phyloP scores from a whole-genome alignment of 108 stramenopile genomes.

The Fragilaria radians region DNA sequence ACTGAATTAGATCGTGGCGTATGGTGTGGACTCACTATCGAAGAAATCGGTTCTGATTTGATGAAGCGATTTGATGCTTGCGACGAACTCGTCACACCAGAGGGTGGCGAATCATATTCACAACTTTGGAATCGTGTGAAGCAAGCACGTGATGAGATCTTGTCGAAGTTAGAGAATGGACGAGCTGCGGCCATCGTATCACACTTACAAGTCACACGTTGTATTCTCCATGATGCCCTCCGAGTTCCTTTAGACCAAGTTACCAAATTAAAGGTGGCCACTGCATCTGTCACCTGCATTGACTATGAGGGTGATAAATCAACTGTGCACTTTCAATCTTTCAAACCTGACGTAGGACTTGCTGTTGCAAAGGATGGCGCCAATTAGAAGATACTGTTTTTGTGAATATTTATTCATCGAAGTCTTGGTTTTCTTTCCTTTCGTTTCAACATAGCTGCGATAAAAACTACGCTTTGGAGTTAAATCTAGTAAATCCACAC shows the following conservation, averaged over 20 bases:
- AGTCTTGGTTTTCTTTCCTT: no score
- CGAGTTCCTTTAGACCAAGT: conserved; percentile 63
- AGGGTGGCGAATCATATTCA: conserved; percentile 76
- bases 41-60: conserved; percentile 66
- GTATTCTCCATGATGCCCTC: conserved; percentile 70
- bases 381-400: no score
- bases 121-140: conserved; percentile 62
- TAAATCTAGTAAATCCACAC: no score
- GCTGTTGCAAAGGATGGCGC: conserved; percentile 60
- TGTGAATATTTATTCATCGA: no score
- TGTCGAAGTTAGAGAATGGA: conserved; percentile 37
- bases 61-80: conserved; percentile 77
- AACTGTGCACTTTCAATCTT: conserved; percentile 69
- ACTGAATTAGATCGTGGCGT: conserved; percentile 66
- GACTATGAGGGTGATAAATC: conserved; percentile 63
- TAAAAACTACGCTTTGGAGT: no score
- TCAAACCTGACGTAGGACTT: conserved; percentile 81
- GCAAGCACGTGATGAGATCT: conserved; percentile 50
- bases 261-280: conserved; percentile 62
- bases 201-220: conserved; percentile 84
- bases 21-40: conserved; percentile 47
- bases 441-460: no score
- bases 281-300: conserved; percentile 78
- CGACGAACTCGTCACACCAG: conserved; percentile 79
- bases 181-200: conserved; percentile 65